Evolutionary conservation across 2,329 filamentous ascomycete genomes (phyloP).

Genomic region (Polytolypa hystricis): DNA sequence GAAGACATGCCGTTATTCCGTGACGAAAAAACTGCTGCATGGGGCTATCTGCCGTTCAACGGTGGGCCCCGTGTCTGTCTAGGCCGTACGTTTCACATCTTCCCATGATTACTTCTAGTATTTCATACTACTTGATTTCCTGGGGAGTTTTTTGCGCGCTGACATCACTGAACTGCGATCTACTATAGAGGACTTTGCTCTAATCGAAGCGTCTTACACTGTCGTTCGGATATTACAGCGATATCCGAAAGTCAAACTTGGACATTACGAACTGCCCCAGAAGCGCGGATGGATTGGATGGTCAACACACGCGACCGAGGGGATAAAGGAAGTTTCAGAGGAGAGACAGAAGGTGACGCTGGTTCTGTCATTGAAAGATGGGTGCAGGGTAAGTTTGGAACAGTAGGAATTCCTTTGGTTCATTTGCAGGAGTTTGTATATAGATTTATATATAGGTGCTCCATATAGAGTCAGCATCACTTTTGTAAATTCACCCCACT

Average conservation of each 20-base stretch:
- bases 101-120: no score
- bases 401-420: not conserved
- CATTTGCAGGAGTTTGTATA: no score
- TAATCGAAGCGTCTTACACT: conserved; percentile 45
- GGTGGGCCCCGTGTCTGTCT: conserved; percentile 63
- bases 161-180: no score
- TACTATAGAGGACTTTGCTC: conserved; percentile 42
- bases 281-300: not conserved
- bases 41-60: conserved; percentile 65
- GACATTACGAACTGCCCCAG: not conserved
- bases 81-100: conserved; percentile 34
- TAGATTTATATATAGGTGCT: no score
- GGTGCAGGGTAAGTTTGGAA: not conserved
- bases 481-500: no score
- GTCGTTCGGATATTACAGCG: conserved; percentile 31
- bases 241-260: conserved; percentile 25
- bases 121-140: no score
- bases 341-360: not conserved
- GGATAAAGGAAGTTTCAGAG: not conserved
- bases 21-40: conserved; percentile 37
- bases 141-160: no score
- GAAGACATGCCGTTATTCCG: conserved; percentile 42
- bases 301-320: not conserved
- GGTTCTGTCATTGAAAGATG: not conserved
- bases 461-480: no score